A percentile compares a stretch with the other conserved stretches of the same genome.
Evolutionary conservation across 495 filamentous ascomycete species (phyloP).

Genomic region (Aspergillus sclerotiicarbonarius): DNA sequence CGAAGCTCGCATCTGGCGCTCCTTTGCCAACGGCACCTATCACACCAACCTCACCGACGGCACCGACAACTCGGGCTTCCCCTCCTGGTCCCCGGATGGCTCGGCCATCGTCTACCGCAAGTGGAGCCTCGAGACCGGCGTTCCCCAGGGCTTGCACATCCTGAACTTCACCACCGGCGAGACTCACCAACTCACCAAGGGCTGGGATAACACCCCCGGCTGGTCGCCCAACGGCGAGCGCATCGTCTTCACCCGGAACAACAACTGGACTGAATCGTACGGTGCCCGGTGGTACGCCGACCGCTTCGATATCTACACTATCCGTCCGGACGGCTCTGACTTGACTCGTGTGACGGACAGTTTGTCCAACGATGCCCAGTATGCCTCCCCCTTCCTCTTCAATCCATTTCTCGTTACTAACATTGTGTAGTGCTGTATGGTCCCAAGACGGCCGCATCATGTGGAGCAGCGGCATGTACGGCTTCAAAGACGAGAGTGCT

Average conservation of each 20-base stretch:
- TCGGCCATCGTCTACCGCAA: slow-evolving; percentile 30
- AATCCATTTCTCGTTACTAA: not conserved
- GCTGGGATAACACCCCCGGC: slow-evolving; percentile 32
- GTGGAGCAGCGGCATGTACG: slow-evolving; percentile 33
- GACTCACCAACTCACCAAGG: slow-evolving; percentile 24
- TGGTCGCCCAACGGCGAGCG: slow-evolving; percentile 30
- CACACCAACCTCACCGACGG: slow-evolving; percentile 24
- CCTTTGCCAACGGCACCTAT: slow-evolving; percentile 24
- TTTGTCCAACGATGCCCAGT: slow-evolving; percentile 39
- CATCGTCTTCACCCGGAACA: slow-evolving; percentile 34
- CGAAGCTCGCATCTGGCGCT: slow-evolving; percentile 25
- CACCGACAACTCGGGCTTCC: slow-evolving; percentile 23
- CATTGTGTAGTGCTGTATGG: slow-evolving; percentile 31
- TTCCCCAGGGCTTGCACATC: slow-evolving; percentile 27
- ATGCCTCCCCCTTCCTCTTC: not conserved
- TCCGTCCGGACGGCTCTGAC: slow-evolving; percentile 35
- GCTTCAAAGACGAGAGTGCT: slow-evolving; percentile 32
- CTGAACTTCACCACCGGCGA: slow-evolving; percentile 27
- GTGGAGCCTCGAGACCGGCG: slow-evolving; percentile 16
- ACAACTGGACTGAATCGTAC: slow-evolving; percentile 17
- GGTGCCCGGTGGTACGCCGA: slow-evolving; percentile 1
- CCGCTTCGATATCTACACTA: slow-evolving; percentile 39
- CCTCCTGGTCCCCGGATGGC: slow-evolving; percentile 30
- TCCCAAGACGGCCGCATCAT: slow-evolving; percentile 33
- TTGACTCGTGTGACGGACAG: slow-evolving; percentile 31